Conservation (phyloP, 495 filamentous ascomycete species). For the Glonium stellatum region DNA sequence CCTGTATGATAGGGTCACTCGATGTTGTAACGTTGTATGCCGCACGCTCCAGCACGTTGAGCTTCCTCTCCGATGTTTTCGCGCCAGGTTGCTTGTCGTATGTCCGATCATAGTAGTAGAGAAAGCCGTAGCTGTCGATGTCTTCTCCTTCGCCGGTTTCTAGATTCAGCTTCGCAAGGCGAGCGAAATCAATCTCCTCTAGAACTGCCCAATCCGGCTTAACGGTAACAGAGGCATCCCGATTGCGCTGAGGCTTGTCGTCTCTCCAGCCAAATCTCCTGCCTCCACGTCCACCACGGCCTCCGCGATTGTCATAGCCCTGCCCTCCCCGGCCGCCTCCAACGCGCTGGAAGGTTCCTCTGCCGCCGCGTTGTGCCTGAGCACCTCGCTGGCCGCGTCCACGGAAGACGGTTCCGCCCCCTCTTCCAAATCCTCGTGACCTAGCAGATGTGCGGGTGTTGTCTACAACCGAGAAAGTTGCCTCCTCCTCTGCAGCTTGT, state of each 20-base stretch:
- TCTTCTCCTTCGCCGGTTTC: slow-evolving; percentile 93
- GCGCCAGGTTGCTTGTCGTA: slow-evolving; percentile 83
- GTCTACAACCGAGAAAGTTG: slow-evolving; percentile 95
- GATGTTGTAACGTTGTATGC: slow-evolving; percentile 97
- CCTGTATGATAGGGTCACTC: slow-evolving; percentile 92
- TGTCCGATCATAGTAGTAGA: slow-evolving; percentile 91
- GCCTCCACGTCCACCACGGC: slow-evolving; percentile 57
- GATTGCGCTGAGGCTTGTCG: slow-evolving; percentile 94
- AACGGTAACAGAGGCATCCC: slow-evolving; percentile 89
- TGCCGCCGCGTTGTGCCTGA: slow-evolving; percentile 48
- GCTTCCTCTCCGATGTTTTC: slow-evolving; percentile 76
- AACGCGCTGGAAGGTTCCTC: slow-evolving; percentile 42
- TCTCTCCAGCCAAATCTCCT: slow-evolving; percentile 97
- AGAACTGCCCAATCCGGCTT: slow-evolving; percentile 91
- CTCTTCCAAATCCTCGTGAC: slow-evolving; percentile 74
- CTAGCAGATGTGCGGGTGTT: slow-evolving; percentile 80
- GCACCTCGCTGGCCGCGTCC: slow-evolving; percentile 62
- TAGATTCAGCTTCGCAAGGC: slow-evolving; percentile 87
- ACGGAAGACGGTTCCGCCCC: slow-evolving; percentile 79
- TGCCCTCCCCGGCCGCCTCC: slow-evolving; percentile 61
- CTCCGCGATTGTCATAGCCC: slow-evolving; percentile 51
- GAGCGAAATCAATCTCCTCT: slow-evolving; percentile 97
- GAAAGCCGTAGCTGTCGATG: slow-evolving; percentile 88
- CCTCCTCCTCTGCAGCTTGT: slow-evolving; percentile 89
- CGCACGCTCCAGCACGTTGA: slow-evolving; percentile 81